A percentile compares a stretch with the other conserved stretches of the same genome.
These are phyloP conservation scores for Naganishia randhawae DNA, from an alignment of 768 basidiomycete genomes.

Conservation along the genomic window DNA sequence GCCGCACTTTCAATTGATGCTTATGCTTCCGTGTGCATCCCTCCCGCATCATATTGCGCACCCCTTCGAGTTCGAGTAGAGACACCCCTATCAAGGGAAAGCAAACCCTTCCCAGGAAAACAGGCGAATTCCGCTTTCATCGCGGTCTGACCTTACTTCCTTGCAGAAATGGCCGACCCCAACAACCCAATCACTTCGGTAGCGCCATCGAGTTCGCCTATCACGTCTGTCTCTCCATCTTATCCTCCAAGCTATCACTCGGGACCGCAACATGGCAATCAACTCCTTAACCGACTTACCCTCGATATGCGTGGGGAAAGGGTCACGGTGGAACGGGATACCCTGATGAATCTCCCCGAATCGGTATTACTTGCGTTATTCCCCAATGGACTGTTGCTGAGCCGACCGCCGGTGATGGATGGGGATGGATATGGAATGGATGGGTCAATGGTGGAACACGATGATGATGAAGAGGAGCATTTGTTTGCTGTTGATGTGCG, in stretches of 20 bases:
- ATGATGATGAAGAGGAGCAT: slow-evolving; percentile 64
- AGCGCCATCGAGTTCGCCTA: slow-evolving; percentile 44
- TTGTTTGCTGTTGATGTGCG: slow-evolving; percentile 94
- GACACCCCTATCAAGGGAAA: neutral
- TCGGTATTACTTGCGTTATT: slow-evolving; percentile 93
- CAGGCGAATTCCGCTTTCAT: neutral
- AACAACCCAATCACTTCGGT: slow-evolving; percentile 52
- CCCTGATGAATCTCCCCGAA: slow-evolving; percentile 97
- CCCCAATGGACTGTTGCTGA: slow-evolving; percentile 92
- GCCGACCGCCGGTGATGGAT: slow-evolving; percentile 58
- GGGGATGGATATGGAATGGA: slow-evolving; percentile 11
- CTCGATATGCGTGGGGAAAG: slow-evolving; percentile 87
- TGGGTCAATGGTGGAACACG: slow-evolving; percentile 57
- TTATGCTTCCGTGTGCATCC: too few species aligned
- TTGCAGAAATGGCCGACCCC: slow-evolving; percentile 1
- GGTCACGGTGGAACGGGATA: slow-evolving; percentile 93
- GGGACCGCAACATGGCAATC: slow-evolving; percentile 20
- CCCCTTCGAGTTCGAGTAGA: too few species aligned
- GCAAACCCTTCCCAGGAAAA: neutral
- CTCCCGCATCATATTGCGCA: too few species aligned
- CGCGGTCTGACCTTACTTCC: neutral
- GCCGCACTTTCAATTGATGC: too few species aligned
- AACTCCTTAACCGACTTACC: slow-evolving; percentile 74
- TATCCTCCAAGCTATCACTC: slow-evolving; percentile 37
- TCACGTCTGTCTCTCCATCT: slow-evolving; percentile 47